A percentile compares a stretch with the other conserved stretches of the same genome.
phyloP scores from a whole-genome alignment of 2,329 filamentous ascomycete species.

The Nigrospora osmanthi region DNA sequence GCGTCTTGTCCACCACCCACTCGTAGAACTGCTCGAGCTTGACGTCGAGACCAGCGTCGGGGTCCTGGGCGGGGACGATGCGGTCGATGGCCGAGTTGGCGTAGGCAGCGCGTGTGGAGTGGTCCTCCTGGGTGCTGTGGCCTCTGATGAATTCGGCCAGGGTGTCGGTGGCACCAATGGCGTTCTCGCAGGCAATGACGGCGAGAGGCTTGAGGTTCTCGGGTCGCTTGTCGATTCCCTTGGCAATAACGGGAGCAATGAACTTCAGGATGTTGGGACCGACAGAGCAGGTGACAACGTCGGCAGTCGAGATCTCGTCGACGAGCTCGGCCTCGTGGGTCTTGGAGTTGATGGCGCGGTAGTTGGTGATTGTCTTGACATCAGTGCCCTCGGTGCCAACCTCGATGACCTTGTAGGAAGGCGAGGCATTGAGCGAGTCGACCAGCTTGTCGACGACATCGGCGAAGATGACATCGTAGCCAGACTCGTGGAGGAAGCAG shows the following conservation, averaged over 20 bases:
- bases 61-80: conserved; percentile 87
- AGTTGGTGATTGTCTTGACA: conserved; percentile 83
- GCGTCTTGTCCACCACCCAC: conserved; percentile 89
- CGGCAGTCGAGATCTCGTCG: conserved; percentile 77
- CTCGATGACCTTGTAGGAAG: conserved; percentile 86
- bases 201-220: conserved; percentile 59
- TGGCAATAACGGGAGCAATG: conserved; percentile 90
- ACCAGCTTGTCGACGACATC: conserved; percentile 87
- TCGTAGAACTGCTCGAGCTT: conserved; percentile 98
- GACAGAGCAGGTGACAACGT: conserved; percentile 93
- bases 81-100: conserved; percentile 98
- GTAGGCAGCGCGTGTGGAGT: conserved; percentile 73
- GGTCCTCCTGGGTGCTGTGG: conserved; percentile 63
- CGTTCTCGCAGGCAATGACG: conserved; percentile 97
- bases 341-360: conserved; percentile 94
- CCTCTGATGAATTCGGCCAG: conserved; percentile 75
- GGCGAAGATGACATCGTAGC: conserved; percentile 92
- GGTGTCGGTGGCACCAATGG: conserved; percentile 87
- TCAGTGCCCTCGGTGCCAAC: conserved; percentile 78
- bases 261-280: conserved; percentile 95
- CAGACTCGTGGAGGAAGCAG: conserved; percentile 89
- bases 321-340: conserved; percentile 74
- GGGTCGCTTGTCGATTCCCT: conserved; percentile 78
- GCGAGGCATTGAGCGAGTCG: conserved; percentile 64
- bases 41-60: conserved; percentile 75